Base-by-base conservation (phyloP, 805 yeast species). In the Starmerella ratchasimensis region DNA sequence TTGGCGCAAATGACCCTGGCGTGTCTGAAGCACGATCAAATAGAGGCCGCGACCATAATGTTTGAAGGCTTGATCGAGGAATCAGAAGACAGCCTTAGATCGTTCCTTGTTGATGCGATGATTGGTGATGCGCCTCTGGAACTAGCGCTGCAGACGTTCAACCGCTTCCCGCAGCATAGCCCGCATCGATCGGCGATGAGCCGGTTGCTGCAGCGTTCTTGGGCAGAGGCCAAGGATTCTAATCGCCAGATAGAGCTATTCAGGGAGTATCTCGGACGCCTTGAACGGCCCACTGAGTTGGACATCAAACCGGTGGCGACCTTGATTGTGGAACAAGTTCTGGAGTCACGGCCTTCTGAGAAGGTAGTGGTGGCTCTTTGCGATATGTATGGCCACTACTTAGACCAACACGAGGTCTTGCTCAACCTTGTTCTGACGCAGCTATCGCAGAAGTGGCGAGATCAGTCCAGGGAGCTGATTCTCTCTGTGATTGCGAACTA, bases 51-150 rank as follows among this genome's bases (percentile, higher is more conserved):
- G 8, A 14, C 29, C 21, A 37, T 18, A 2, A 25, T 45, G 5
- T 29, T 36, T 19, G 28, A 22, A 11, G 23, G 27, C 3, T 14
- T 29, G 15, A 29, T 29, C 15, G 18, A 18, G 11, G 32, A 29
- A 19, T 13, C 6, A n/a, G 17, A 4, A 7, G 40, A 26, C 4
- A 15, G 28, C 2, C 27, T 31, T 15, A 11, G 18, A 11, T 20
- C 18, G 21, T 44, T 35, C 20, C 20, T 49, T 9, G 24, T 36
- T 3, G 46, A 47, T 15, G 50, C 42, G 3, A 48, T 51, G 27
- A 30, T 51, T n/a, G 55, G 53, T 22, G 52, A 51, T 14, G 52
- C 51, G 1, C 52, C 55, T 4, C 30, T 34, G 4, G 45, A 31
- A 1, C 5, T 39, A 10, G 55, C 51, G 3, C 31, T 28, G 10